Evolutionary conservation across 1,284 basidiomycete species (phyloP), one percentile per base, ranked within the genome.

Genomic region (Cystobasidium slooffiae): DNA sequence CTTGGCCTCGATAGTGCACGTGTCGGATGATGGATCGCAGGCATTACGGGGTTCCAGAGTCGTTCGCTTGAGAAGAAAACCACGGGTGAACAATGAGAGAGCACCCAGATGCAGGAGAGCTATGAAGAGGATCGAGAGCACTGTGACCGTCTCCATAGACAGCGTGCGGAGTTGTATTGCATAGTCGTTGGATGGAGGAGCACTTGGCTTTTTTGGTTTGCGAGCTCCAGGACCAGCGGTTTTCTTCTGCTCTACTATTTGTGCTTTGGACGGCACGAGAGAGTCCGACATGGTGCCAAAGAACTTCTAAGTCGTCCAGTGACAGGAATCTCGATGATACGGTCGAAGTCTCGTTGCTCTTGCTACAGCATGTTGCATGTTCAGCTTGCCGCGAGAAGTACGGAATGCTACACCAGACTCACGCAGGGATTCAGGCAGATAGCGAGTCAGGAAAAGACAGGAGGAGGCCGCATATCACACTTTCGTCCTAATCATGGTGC

Each of bases 51-150:
- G 83, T 3, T 90, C 85, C 10, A 96, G 88, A 0, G 94, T 88
- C 0, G 93, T 84, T 16, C 94, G 88, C 47, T 89, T 91, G 68
- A 97, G 86, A 39, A 97, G 88, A 82, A 97, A 97, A 6, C 94
- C 94, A 61, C 88, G 86, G 0, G 91, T 91, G 83, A 96, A 97
- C 68, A 95, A 87, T 77, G 82, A 84, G 6, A 87, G 81, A 0
- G 84, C 84, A 18, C 83, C 79, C 24, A 83, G 66, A 76, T 87
- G 86, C 31, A 86, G 77, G 12, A 81, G 65, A 65, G 87, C 82
- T 79, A 88, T 85, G 52, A 91, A 85, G 85, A 87, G 86, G 53
- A 89, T 79, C 7, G 91, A 58, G 44, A 77, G 65, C 20, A 80
- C 22, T n/a, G 68, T 46, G 31, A 62, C 52, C 14, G 61, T 16